Conservation (phyloP, 2,329 filamentous ascomycete species). For the Beauveria brongniartii region DNA sequence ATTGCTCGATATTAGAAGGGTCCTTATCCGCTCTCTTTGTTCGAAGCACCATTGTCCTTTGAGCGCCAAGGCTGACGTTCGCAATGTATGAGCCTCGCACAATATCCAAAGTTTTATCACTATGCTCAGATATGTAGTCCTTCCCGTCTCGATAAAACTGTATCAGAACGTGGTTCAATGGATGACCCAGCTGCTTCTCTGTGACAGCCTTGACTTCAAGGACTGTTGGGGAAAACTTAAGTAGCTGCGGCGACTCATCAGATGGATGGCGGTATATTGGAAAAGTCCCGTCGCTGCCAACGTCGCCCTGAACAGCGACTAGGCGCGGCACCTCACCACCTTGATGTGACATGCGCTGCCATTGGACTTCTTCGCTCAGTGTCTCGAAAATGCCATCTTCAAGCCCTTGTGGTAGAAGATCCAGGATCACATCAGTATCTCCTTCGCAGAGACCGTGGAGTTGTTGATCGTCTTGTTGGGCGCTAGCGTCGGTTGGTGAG, state of each 20-base stretch:
- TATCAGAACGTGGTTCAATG: conserved; percentile 84
- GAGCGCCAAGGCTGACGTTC: conserved; percentile 88
- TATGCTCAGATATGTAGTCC: conserved; percentile 94
- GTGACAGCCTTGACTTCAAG: conserved; percentile 58
- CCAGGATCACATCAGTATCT: conserved; percentile 65
- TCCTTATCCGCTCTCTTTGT: conserved; percentile 59
- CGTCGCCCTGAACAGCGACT: conserved; percentile 76
- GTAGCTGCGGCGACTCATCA: conserved; percentile 73
- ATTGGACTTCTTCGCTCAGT: conserved; percentile 67
- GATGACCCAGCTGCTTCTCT: conserved; percentile 66
- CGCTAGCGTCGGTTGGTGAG: neutral
- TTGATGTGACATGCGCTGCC: conserved; percentile 89
- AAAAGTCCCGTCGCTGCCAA: conserved; percentile 60
- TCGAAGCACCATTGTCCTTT: conserved; percentile 81
- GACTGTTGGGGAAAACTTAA: conserved; percentile 68
- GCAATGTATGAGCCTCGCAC: conserved; percentile 73
- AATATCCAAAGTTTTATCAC: conserved; percentile 94
- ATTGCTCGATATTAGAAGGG: conserved; percentile 18
- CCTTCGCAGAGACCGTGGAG: conserved; percentile 58
- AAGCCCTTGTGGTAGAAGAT: conserved; percentile 55
- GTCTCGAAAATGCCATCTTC: conserved; percentile 57
- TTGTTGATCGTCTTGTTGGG: conserved; percentile 14
- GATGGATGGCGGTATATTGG: conserved; percentile 94
- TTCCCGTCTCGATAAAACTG: conserved; percentile 84
- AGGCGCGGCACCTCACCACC: conserved; percentile 86